Percentiles rank a stretch among this genome's conserved stretches.
phyloP scores from a whole-genome alignment of 2,329 filamentous ascomycete genomes.

The Lachnellula subtilissima region DNA sequence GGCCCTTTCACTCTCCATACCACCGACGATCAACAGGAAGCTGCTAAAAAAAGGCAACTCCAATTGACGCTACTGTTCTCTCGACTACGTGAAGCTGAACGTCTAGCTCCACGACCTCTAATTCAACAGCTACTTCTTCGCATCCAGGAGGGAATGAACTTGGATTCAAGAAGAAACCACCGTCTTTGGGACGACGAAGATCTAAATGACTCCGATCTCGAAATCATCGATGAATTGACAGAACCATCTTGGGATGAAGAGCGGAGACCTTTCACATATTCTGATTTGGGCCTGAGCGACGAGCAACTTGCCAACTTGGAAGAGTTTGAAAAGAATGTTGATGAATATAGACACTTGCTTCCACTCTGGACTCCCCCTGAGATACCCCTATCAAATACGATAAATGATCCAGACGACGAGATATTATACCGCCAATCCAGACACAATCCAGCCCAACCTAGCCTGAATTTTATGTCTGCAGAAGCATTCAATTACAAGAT shows the following conservation, averaged over 20 bases:
- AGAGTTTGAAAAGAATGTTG: constrained; percentile 13
- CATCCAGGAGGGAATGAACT: constrained; percentile 4
- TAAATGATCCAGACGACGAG: neutral
- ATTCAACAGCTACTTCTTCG: constrained; percentile 10
- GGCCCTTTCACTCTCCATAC: constrained; percentile 19
- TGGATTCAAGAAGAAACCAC: neutral
- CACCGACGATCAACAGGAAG: constrained; percentile 8
- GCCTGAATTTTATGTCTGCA: neutral
- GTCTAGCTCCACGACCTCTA: constrained; percentile 12
- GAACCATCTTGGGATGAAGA: constrained; percentile 17
- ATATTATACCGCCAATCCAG: neutral
- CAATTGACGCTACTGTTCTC: neutral
- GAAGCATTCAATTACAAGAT: neutral
- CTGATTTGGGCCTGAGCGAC: neutral
- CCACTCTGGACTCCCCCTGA: constrained; percentile 8
- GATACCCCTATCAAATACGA: neutral
- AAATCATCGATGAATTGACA: constrained; percentile 12
- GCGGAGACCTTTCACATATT: neutral
- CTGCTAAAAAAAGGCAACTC: neutral
- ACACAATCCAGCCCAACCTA: neutral
- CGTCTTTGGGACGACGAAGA: constrained; percentile 1
- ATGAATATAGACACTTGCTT: neutral
- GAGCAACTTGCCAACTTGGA: neutral
- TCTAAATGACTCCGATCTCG: constrained; percentile 1
- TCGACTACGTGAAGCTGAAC: neutral